phyloP scores from a whole-genome alignment of 2,329 filamentous ascomycete genomes.

The Cladosporium cucumerinum region DNA sequence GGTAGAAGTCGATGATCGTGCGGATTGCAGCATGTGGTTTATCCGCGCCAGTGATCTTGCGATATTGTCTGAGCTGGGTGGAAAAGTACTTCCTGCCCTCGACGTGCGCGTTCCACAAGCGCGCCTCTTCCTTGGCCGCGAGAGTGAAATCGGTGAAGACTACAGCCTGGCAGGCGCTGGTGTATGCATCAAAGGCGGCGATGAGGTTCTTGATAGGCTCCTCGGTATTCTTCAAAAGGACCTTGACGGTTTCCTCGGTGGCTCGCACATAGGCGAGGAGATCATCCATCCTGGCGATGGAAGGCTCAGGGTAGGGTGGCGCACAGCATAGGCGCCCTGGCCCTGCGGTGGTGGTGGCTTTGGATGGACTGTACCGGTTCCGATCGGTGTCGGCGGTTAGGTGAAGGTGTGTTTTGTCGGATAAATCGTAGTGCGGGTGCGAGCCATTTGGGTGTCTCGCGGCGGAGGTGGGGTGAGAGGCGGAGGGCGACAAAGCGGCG shows the following conservation, averaged over 20 bases:
- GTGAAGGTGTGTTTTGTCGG: conserved; percentile 52
- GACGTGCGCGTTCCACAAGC: conserved; percentile 76
- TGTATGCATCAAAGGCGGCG: conserved; percentile 47
- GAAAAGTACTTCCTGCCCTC: conserved; percentile 76
- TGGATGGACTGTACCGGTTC: conserved; percentile 40
- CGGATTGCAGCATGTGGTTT: conserved; percentile 62
- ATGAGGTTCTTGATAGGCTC: conserved; percentile 25
- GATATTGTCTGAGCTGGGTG: conserved; percentile 56
- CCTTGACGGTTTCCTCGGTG: conserved; percentile 28
- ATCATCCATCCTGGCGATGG: conserved; percentile 31
- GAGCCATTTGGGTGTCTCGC: conserved; percentile 49
- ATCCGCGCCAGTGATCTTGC: conserved; percentile 38
- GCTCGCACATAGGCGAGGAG: conserved; percentile 31
- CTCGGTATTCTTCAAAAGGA: conserved; percentile 26
- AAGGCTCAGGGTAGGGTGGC: conserved; percentile 18
- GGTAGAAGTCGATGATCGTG: conserved; percentile 77
- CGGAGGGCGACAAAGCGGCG: conserved; percentile 19
- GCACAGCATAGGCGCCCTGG: conserved; percentile 27
- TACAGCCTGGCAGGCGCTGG: conserved; percentile 66
- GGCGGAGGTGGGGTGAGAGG: conserved; percentile 13
- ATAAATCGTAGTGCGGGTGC: conserved; percentile 47
- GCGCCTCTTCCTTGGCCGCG: conserved; percentile 62
- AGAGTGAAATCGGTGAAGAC: conserved; percentile 70
- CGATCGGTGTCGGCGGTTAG: conserved; percentile 55
- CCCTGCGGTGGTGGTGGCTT: conserved; percentile 9